Percentiles rank a stretch among this genome's conserved stretches.
These are phyloP conservation scores for Helotiales sp. DNA, from an alignment of 2,329 filamentous ascomycete species.

Conservation along the genomic window DNA sequence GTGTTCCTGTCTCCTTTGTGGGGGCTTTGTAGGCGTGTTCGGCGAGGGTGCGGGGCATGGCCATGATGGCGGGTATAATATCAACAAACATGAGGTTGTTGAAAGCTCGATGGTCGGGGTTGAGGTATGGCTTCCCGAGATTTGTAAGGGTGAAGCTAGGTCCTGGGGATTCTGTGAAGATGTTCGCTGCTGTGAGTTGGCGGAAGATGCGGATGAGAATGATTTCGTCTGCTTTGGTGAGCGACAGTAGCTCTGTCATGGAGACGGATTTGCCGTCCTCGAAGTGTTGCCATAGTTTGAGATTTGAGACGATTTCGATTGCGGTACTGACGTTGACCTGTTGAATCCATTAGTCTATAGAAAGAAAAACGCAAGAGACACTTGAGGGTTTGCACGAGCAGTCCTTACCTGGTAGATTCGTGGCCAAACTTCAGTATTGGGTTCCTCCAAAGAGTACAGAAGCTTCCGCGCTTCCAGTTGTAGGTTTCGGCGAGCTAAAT, in stretches of 20 bases:
- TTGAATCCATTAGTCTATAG: background rate
- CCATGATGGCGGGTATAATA: conserved; percentile 25
- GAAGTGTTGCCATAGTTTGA: conserved; percentile 23
- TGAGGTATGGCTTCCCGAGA: conserved; percentile 19
- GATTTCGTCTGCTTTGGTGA: conserved; percentile 24
- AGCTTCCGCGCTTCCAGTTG: conserved; percentile 26
- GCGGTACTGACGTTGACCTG: conserved; percentile 26
- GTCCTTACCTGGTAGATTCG: conserved; percentile 23
- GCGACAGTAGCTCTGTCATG: conserved; percentile 19
- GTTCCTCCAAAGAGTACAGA: conserved; percentile 25
- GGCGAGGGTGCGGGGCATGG: conserved; percentile 24
- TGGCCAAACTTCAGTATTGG: conserved; percentile 28
- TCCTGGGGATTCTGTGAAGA: conserved; percentile 17
- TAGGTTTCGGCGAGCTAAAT: conserved; percentile 22
- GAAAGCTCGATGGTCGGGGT: conserved; percentile 25
- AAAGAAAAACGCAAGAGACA: background rate
- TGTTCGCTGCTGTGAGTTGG: conserved; percentile 22
- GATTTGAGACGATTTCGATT: conserved; percentile 22
- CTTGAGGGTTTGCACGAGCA: background rate
- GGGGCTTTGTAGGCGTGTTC: conserved; percentile 26
- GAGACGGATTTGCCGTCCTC: conserved; percentile 23
- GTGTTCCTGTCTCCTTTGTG: conserved; percentile 25
- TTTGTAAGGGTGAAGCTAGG: conserved; percentile 19
- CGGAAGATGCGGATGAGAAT: conserved; percentile 26
- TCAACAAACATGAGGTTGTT: conserved; percentile 26